Evolutionary conservation across 306 rosid genomes (phyloP).

Genomic region (Pyrus betulifolia): DNA sequence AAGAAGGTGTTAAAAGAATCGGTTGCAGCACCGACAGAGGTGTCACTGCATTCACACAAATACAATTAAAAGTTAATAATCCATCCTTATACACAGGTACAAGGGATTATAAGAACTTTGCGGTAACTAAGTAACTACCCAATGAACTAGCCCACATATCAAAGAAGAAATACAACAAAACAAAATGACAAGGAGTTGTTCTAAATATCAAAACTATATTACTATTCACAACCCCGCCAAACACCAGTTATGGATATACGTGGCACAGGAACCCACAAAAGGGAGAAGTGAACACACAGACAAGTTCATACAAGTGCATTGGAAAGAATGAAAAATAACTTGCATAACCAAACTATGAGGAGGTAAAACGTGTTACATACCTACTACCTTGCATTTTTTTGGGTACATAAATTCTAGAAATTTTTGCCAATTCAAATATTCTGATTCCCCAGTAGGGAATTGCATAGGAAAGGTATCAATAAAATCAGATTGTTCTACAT

Average conservation of each 20-base stretch:
- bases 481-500: neutral
- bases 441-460: neutral
- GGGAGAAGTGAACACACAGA: neutral
- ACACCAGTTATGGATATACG: neutral
- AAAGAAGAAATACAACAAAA: neutral
- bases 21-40: slow-evolving; percentile 23
- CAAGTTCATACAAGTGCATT: neutral
- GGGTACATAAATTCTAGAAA: neutral
- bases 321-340: neutral
- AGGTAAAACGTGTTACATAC: no score
- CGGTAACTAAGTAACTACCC: neutral
- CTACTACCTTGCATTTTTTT: neutral
- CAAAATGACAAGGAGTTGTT: neutral
- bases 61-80: neutral
- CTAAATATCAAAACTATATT: neutral
- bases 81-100: neutral
- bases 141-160: neutral
- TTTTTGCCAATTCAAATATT: neutral
- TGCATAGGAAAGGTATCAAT: neutral
- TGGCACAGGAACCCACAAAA: neutral
- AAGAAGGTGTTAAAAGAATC: slow-evolving; percentile 75
- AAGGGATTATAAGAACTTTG: neutral
- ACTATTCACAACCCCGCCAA: neutral
- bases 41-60: slow-evolving; percentile 39
- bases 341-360: neutral